Evolutionary conservation across 768 basidiomycete species (phyloP), one percentile per base, ranked within the genome.

Genomic region (Symmetrospora coprosmae): DNA sequence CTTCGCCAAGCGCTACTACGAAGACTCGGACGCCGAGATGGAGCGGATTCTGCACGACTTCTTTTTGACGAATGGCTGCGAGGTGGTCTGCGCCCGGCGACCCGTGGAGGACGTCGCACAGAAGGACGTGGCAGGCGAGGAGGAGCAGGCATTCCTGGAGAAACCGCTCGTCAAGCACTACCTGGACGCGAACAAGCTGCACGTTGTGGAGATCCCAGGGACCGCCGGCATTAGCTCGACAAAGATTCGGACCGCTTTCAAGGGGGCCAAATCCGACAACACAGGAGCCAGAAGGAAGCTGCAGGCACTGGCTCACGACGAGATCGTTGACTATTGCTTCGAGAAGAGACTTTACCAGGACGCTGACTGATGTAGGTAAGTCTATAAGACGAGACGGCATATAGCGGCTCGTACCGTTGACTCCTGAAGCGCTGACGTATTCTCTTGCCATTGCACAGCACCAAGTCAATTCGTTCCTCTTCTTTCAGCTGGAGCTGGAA

Each of bases 1-100:
- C 17, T 58, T 58, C 41, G 46, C 46, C 41, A 23, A 27, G n/a
- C 43, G 46, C 17, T 58, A 58, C 41, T 58, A 58, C 31, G 27
- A 21, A n/a, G 33, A 58, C 23, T 58, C 55, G 13, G 55, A 58
- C 27, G 21, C 25, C 3, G 43, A 45, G 39, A 58, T 58, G 55
- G 27, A 58, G 17, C 19, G 28, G 31, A 43, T 58, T 2, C 19
- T 58, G 30, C 23, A 31, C 11, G 37, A 58, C 39, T 58, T 58
- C 43, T 58, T 58, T 30, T 16, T 23, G 8, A 30, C 31, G 30
- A 43, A 58, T 43, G 43, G 43, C 19, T 58, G 55, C 41, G 21
- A 58, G 33, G 55, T 58, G 11, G 30, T 58, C 4, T 58, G 55
- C 23, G 55, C 55, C 16, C 27, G 40, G 25, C 39, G 55, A n/a